Base-by-base conservation (phyloP, 1,139 yeast genomes). In the Yamadazyma songkhlaensis region DNA sequence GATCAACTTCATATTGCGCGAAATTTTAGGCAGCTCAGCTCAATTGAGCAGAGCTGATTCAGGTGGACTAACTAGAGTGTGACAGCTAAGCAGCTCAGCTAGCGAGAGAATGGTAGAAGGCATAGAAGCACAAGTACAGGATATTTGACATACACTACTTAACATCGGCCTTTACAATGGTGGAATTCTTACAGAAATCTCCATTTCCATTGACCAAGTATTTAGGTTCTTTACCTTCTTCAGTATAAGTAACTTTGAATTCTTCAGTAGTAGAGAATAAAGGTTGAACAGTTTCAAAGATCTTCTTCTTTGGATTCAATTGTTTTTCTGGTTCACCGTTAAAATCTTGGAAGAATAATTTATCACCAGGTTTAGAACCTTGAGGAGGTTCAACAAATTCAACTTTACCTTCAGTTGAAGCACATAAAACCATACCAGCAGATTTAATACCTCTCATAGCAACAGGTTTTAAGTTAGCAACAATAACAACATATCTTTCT, bases 291-390 rank as follows among this genome's bases (percentile, higher is more conserved):
- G 90, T 76, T 74, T 94, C 99, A 92, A 96, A 94, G 47, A 92
- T 74, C 78, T 94, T 94, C 85, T 92, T 94, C 82, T 94, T 94
- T 53, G 99, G 98, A 70, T 92, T 90, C 64, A 94, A 75, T 59
- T 84, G 94, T 59, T 88, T 79, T 65, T 89, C 95, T 48, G 99
- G 98, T 40, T 77, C 78, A 47, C 87, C 87, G 54, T 88, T 83
- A 62, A 72, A 89, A 42, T 87, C 94, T 67, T 89, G 96, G 56
- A 94, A 92, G 77, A 87, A 89, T 48, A 92, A 77, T 73, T 89
- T 89, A 66, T 94, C 98, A 66, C 99, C 99, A 10, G 98, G 81
- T 68, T 87, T 78, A 33, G 96, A 79, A n/a, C 90, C 96, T 29
- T 79, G 79, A 48, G 99, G 99, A 42, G 97, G 97, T 62, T 84